These are phyloP conservation scores for Penicillium atrosanguineum DNA, from an alignment of 495 filamentous ascomycete species.

Conservation along the genomic window DNA sequence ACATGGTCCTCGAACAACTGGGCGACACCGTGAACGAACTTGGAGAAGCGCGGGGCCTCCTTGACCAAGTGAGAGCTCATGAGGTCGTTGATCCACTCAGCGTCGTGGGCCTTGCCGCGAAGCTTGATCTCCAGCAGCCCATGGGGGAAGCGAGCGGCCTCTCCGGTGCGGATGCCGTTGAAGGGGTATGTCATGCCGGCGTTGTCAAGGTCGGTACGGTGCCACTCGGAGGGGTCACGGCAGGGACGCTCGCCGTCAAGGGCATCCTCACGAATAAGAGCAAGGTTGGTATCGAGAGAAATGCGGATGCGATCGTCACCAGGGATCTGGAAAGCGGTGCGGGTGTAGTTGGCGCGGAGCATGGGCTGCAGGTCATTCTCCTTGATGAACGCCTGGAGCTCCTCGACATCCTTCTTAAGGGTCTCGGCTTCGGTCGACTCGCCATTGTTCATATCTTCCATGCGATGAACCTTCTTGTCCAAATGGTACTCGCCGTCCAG, in stretches of 20 bases:
- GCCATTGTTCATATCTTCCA: conserved; percentile 65
- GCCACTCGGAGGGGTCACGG: conserved; percentile 84
- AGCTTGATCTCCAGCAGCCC: conserved; percentile 92
- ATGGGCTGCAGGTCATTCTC: conserved; percentile 78
- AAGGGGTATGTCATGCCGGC: conserved; percentile 83
- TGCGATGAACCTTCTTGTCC: conserved; percentile 84
- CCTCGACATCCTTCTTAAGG: conserved; percentile 68
- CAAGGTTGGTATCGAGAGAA: conserved; percentile 88
- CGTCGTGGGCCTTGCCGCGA: conserved; percentile 68
- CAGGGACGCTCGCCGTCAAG: conserved; percentile 82
- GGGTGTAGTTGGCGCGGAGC: conserved; percentile 86
- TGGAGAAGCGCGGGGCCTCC: conserved; percentile 85
- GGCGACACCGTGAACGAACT: conserved; percentile 92
- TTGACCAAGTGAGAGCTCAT: conserved; percentile 91
- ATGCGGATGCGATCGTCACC: conserved; percentile 87
- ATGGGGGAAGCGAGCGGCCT: conserved; percentile 88
- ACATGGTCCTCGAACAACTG: conserved; percentile 92
- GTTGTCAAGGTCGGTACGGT: conserved; percentile 85
- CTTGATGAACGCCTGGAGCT: conserved; percentile 77
- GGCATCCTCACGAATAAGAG: conserved; percentile 88
- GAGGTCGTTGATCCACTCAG: conserved; percentile 85
- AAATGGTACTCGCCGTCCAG: conserved; percentile 84
- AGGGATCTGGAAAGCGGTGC: conserved; percentile 95
- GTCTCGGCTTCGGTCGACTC: conserved; percentile 53
- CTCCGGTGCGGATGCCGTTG: conserved; percentile 76